Evolutionary conservation across 1,139 yeast genomes (phyloP).

Genomic region (Suhomyces ambrosiae): DNA sequence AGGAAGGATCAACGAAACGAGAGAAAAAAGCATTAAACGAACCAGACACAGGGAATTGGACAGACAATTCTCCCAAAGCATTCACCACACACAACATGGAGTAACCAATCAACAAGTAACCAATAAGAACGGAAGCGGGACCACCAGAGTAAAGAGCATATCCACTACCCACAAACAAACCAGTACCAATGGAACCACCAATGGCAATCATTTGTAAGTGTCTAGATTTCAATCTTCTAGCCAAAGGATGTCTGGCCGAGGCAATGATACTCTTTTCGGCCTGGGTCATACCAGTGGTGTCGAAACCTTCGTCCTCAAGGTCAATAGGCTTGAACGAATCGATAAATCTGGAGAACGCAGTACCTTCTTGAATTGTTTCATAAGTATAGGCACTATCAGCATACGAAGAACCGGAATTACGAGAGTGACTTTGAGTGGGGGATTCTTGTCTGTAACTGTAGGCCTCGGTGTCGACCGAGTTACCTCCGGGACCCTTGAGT

Average conservation of each 20-base stretch:
- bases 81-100: slow-evolving; percentile 29
- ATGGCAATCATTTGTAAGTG: slow-evolving; percentile 33
- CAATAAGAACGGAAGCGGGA: slow-evolving; percentile 47
- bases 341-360: slow-evolving; percentile 25
- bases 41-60: slow-evolving; percentile 33
- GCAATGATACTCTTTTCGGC: slow-evolving; percentile 41
- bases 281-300: slow-evolving; percentile 27
- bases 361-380: slow-evolving; percentile 20
- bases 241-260: slow-evolving; percentile 27
- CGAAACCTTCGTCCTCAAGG: slow-evolving; percentile 44
- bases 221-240: slow-evolving; percentile 30
- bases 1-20: slow-evolving; percentile 33
- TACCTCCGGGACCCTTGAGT: slow-evolving; percentile 17
- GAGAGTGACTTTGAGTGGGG: slow-evolving; percentile 6
- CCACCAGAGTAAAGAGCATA: slow-evolving; percentile 67
- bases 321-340: slow-evolving; percentile 46
- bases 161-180: slow-evolving; percentile 69
- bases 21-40: slow-evolving; percentile 33
- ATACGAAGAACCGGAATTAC: slow-evolving; percentile 10
- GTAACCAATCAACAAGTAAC: slow-evolving; percentile 27
- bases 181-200: slow-evolving; percentile 39
- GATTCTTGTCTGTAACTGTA: slow-evolving; percentile 17
- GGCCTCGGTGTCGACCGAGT: slow-evolving; percentile 17
- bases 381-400: slow-evolving; percentile 18
- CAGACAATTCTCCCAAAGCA: slow-evolving; percentile 34